Evolutionary conservation across 345 rosid species (phyloP), one percentile per base, ranked within the genome.

Genomic region (Combretum micranthum): DNA sequence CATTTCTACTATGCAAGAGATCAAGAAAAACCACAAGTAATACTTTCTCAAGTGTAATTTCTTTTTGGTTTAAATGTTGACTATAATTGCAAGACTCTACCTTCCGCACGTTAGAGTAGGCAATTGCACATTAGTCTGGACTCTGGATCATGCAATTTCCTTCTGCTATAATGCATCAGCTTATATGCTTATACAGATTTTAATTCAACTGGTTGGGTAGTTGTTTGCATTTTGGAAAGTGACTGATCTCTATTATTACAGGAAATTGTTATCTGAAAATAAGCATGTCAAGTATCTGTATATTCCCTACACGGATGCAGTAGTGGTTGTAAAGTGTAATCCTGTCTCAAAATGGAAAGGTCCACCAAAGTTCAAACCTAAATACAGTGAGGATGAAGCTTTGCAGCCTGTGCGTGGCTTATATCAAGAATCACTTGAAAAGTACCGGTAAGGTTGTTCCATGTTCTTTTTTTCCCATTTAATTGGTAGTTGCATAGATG

Each of bases 11-110:
- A 57, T 89, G 73, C 69, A 85, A 53, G 96, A 89, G 7, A 72
- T 93, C 71, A 89, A 83, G 84, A 87, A 79, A 78, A 89, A 87
- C 63, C 99, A 89, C 83, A 93, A 85, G 97, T 93, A 77, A 67
- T 47, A 42, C 56, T 65, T 66, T 15, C 47, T 62, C 47, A 67
- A 44, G 10, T 25, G 26, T 25, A 25, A 25, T 25, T 5, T 32
- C 39, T 32, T 32, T 32, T 32, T 32, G 39, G 39, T 7, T 32
- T 32, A 7, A 32, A 32, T 4, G 9, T 32, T 32, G 39, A 32
- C 9, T 32, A 7, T 32, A 32, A 1, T 32, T 32, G 39, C 39
- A 32, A 32, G 39, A 9, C 39, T 32, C 39, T 32, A 32, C 39
- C 39, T 4, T 4, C 9, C 39, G 10, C 39, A 32, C 9, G 6